phyloP scores from a whole-genome alignment of 306 rosid genomes.

The Canavalia ensiformis region DNA sequence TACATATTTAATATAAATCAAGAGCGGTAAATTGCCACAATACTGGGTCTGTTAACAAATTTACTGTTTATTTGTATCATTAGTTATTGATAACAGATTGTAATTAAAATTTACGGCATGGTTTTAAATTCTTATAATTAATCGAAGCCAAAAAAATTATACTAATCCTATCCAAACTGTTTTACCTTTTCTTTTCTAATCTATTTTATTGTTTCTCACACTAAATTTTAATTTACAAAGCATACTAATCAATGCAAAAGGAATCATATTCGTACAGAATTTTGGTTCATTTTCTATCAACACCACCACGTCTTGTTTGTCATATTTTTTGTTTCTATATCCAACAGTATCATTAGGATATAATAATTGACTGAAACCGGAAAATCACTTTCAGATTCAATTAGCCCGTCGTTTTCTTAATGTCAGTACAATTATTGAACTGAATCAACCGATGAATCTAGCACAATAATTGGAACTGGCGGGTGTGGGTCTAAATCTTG shows the following conservation, averaged over 20 bases:
- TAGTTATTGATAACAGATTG: too few species aligned
- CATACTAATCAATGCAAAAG: not conserved
- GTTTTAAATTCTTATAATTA: too few species aligned
- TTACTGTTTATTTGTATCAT: too few species aligned
- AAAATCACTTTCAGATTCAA: not conserved
- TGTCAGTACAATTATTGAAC: slow-evolving; percentile 30
- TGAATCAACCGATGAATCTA: not conserved
- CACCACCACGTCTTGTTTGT: not conserved
- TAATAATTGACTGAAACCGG: slow-evolving; percentile 27
- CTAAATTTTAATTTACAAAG: too few species aligned
- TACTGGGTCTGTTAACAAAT: too few species aligned
- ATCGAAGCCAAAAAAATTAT: too few species aligned
- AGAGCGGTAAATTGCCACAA: too few species aligned
- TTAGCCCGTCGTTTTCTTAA: not conserved
- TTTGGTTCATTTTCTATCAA: not conserved
- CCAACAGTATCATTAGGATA: not conserved
- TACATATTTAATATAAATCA: too few species aligned
- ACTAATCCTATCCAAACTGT: too few species aligned
- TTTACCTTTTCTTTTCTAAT: too few species aligned
- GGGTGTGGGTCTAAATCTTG: not conserved
- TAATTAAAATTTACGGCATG: too few species aligned
- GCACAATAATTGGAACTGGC: slow-evolving; percentile 1
- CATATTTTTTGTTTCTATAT: not conserved
- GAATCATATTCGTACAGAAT: not conserved
- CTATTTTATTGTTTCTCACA: too few species aligned